Evolutionary conservation across 73 alveolate genomes (phyloP).

Genomic region (Effrenium voratum): DNA sequence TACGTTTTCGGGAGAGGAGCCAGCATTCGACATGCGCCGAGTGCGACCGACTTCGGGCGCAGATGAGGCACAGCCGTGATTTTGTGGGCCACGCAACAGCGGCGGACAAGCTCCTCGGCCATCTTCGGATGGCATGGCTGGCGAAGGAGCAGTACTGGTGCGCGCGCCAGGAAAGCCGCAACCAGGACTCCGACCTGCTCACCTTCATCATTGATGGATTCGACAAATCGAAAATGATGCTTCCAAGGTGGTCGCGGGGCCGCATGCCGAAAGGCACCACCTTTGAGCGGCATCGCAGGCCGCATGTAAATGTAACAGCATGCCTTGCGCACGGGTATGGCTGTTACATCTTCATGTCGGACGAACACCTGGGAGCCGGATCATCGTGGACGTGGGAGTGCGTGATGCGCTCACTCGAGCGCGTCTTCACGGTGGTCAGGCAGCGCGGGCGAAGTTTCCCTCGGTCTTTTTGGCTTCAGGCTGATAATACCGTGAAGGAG

Average conservation of each 20-base stretch:
- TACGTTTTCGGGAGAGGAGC: neutral
- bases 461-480: neutral
- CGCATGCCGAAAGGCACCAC: neutral
- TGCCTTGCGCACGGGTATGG: neutral
- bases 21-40: neutral
- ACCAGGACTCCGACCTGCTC: neutral
- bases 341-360: neutral
- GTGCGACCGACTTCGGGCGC: neutral
- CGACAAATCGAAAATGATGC: neutral
- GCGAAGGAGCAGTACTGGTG: neutral
- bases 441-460: neutral
- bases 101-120: neutral
- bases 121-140: neutral
- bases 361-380: neutral
- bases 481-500: constrained; percentile 32
- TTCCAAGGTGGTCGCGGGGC: constrained; percentile 11
- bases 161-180: neutral
- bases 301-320: neutral
- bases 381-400: neutral
- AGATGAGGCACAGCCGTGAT: neutral
- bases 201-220: constrained; percentile 6
- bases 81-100: neutral
- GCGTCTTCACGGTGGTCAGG: no score
- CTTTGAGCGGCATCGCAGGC: neutral
- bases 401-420: neutral